Percentiles rank a stretch among this genome's conserved stretches.
These are phyloP conservation scores for Rhazya stricta DNA, from an alignment of 257 asterid species.

Conservation along the genomic window DNA sequence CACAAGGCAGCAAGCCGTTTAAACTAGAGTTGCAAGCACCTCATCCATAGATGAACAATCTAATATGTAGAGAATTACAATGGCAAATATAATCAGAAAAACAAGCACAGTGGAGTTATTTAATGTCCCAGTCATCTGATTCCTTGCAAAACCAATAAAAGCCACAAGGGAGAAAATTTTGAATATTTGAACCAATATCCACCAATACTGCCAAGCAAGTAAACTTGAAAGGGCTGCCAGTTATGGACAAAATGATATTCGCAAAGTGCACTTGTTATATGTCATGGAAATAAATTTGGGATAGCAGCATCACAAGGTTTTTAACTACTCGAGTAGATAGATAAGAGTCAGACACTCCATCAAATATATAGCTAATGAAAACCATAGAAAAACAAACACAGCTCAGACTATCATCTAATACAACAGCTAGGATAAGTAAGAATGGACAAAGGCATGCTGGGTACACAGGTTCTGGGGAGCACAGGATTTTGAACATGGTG, in stretches of 20 bases:
- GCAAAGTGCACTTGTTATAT: neutral
- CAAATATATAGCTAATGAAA: conserved; percentile 15
- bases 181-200: neutral
- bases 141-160: conserved; percentile 5
- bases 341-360: conserved; percentile 8
- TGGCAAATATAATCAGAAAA: neutral
- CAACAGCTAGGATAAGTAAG: conserved; percentile 41
- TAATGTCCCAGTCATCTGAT: neutral
- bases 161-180: neutral
- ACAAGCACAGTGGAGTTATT: neutral
- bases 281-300: neutral
- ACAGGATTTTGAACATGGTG: conserved; percentile 55
- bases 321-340: neutral
- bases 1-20: neutral
- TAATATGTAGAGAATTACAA: conserved; percentile 8
- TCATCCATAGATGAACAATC: conserved; percentile 7
- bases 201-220: neutral
- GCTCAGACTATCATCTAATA: conserved; percentile 45
- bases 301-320: neutral
- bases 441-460: conserved; percentile 48
- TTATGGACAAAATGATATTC: neutral
- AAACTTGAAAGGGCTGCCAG: neutral
- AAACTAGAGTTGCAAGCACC: neutral
- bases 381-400: conserved; percentile 27
- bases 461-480: conserved; percentile 68